These are phyloP conservation scores for Sistotremastrum niveocremeum DNA, from an alignment of 768 basidiomycete species.

Conservation along the genomic window DNA sequence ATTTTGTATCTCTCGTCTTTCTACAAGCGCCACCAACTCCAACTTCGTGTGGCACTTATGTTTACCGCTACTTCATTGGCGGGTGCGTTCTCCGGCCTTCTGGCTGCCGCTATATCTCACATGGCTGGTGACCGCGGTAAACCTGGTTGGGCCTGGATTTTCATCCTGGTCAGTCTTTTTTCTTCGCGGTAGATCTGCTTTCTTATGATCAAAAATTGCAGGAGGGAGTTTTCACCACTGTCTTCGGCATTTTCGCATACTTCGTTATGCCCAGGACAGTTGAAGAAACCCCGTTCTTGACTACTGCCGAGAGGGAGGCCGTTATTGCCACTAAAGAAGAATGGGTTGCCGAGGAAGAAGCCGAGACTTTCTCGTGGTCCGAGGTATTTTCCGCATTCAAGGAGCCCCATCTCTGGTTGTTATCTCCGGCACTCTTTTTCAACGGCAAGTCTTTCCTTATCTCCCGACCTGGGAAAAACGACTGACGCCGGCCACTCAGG, in stretches of 20 bases:
- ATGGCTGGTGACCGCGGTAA: slow-evolving; percentile 40
- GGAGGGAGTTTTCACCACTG: slow-evolving; percentile 50
- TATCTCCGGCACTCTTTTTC: slow-evolving; percentile 38
- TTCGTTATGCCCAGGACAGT: slow-evolving; percentile 35
- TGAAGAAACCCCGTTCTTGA: slow-evolving; percentile 35
- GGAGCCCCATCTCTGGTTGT: slow-evolving; percentile 41
- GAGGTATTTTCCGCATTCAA: slow-evolving; percentile 37
- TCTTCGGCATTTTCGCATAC: slow-evolving; percentile 40
- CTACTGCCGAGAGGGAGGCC: slow-evolving; percentile 15
- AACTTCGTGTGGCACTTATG: slow-evolving; percentile 26
- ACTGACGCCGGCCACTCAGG: too few species aligned
- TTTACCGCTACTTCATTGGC: slow-evolving; percentile 34
- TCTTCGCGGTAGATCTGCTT: not conserved
- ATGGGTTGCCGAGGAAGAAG: slow-evolving; percentile 14
- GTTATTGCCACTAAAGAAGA: too few species aligned
- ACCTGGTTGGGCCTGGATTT: slow-evolving; percentile 57
- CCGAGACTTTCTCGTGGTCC: slow-evolving; percentile 39
- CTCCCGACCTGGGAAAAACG: too few species aligned
- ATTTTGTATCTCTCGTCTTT: slow-evolving; percentile 13
- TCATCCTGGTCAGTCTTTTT: slow-evolving; percentile 25
- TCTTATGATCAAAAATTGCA: too few species aligned
- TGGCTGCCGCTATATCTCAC: slow-evolving; percentile 45
- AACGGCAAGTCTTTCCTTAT: slow-evolving; percentile 18
- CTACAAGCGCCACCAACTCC: slow-evolving; percentile 15
- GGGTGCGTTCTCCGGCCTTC: slow-evolving; percentile 49